Conservation (phyloP, 2,329 filamentous ascomycete species). For the Coccinonectria pachysandricola region DNA sequence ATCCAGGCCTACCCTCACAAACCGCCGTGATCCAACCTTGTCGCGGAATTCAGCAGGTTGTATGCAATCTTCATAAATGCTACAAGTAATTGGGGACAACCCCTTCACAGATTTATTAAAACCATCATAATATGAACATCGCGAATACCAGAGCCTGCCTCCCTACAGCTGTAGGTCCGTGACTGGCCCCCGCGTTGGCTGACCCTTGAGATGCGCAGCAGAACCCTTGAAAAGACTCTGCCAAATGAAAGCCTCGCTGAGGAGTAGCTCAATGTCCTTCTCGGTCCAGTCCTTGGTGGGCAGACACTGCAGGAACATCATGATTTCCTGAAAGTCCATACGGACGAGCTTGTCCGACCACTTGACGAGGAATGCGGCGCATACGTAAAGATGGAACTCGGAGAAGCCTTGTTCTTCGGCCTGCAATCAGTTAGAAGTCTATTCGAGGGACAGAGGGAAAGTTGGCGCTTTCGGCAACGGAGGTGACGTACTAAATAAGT, state of each 20-base stretch:
- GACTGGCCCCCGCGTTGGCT: conserved; percentile 25
- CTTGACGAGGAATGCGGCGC: conserved; percentile 93
- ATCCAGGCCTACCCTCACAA: no score
- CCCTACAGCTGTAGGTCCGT: conserved; percentile 27
- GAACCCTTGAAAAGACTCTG: conserved; percentile 94
- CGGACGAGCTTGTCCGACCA: conserved; percentile 92
- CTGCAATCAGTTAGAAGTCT: no score
- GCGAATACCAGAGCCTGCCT: conserved; percentile 1
- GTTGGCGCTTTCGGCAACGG: no score
- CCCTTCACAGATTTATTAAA: conserved; percentile 2
- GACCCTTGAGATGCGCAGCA: conserved; percentile 69
- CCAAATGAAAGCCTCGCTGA: conserved; percentile 98
- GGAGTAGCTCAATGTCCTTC: conserved; percentile 90
- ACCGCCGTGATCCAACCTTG: no score
- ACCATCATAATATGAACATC: conserved; percentile 1
- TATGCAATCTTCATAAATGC: no score
- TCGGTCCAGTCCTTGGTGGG: conserved; percentile 93
- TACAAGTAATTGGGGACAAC: no score
- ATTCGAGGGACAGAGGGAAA: no score
- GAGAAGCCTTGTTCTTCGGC: conserved; percentile 98
- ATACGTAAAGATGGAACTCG: conserved; percentile 96
- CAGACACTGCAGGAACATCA: conserved; percentile 97
- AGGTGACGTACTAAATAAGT: conserved; percentile 83
- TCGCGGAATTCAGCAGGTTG: no score
- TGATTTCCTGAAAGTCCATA: conserved; percentile 97